Base-by-base conservation (phyloP, 768 basidiomycete genomes). In the Lentinula edodes region DNA sequence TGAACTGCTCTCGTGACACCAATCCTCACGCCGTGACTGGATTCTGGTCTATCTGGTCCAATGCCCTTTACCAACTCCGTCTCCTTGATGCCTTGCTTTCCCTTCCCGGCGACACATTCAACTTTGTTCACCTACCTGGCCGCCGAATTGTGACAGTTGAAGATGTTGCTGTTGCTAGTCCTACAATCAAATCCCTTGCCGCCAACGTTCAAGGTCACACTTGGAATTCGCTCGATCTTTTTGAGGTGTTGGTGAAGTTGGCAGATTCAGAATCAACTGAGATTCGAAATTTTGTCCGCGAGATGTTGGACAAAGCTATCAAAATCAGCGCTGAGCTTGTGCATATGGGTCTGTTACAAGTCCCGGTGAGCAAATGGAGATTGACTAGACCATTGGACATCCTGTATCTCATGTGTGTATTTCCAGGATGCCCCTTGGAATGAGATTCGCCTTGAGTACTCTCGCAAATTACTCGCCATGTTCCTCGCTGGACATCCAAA, bases 271-370 rank as follows among this genome's bases (percentile, higher is more conserved):
- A 93, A 32, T 84, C 80, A 20, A 64, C 72, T 15, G 92, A 95
- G 56, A 85, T 94, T 32, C 83, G 86, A 28, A 82, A 77, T 61
- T 88, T 86, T 65, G 93, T 95, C 32, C 81, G 89, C 50, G 94
- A 97, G 66, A 90, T 97, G 87, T 73, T 98, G 58, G 95, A 98
- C 70, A 92, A 94, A 68, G 96, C 93, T 0, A 86, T 94, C 55
- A 93, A 93, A 75, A 90, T 93, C 66, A 93, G 93, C 58, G 92
- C 96, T 0, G 97, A 99, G 73, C 75, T 98, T 38, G 92, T 97
- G 9, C 86, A 98, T 68, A 89, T 98, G 83, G 97, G 94, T 62
- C 73, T 98, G 51, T 80, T 97, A 54, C 91, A 95, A 77, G 89
- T 95, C 39, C 85, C 90, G 52, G 95, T 96, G 71, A 66, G 95